A percentile compares a stretch with the other conserved stretches of the same genome.
These are phyloP conservation scores for Trichoderma asperellum DNA, from an alignment of 2,329 filamentous ascomycete genomes.

Conservation along the genomic window DNA sequence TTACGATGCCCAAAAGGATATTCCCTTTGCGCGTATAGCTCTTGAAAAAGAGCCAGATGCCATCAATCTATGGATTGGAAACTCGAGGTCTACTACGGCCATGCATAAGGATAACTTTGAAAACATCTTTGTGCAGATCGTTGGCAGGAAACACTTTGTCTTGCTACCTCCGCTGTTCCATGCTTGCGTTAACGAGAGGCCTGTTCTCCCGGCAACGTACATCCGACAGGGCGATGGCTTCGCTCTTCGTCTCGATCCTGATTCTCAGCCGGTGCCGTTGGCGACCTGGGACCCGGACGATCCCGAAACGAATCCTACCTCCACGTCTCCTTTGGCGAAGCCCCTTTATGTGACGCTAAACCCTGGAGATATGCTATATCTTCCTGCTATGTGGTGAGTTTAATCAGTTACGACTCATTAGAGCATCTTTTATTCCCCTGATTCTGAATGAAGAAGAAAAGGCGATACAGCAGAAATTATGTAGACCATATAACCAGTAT, in stretches of 20 bases:
- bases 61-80: constrained; percentile 83
- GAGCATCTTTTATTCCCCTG: neutral
- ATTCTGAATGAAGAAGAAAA: neutral
- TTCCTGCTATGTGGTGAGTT: constrained; percentile 76
- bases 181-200: constrained; percentile 68
- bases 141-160: constrained; percentile 74
- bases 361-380: constrained; percentile 79
- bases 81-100: constrained; percentile 69
- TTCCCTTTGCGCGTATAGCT: constrained; percentile 75
- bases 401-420: neutral
- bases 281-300: constrained; percentile 75
- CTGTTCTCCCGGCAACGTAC: constrained; percentile 64
- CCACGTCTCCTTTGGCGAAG: constrained; percentile 61
- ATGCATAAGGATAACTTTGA: constrained; percentile 85
- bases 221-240: constrained; percentile 40
- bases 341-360: constrained; percentile 70
- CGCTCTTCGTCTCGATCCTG: constrained; percentile 42
- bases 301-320: constrained; percentile 54
- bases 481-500: neutral
- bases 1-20: constrained; percentile 62
- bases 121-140: constrained; percentile 79
- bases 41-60: constrained; percentile 70
- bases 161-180: constrained; percentile 73
- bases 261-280: constrained; percentile 60
- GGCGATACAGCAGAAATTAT: neutral